Base-by-base conservation (phyloP, 2,329 filamentous ascomycete genomes). In the Onygena corvina region DNA sequence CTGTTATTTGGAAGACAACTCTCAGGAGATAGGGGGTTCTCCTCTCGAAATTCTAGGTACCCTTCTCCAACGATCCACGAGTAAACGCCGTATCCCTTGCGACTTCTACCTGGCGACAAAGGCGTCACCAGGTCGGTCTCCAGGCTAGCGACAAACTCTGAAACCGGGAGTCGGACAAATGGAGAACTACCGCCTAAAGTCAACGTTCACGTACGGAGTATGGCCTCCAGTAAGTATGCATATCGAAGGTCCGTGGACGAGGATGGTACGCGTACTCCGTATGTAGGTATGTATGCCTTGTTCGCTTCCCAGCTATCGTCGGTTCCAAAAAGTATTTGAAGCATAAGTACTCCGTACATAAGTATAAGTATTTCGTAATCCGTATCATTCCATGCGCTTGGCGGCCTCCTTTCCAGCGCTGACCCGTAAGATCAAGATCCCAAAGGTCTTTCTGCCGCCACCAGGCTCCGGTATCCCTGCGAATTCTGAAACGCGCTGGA, bases 391-490 rank as follows among this genome's bases (percentile, higher is more conserved):
- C 38, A 42, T 27, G 21, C 3, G 9, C 38, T 42, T 18, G 38
- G 38, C 20, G 4, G 7, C 36, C 38, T 42, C 38, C n/a, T n/a
- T 25, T 14, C n/a, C 3, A 8, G n/a, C 21, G 18, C 21, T 42
- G 36, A 42, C 21, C 27, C 38, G 38, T 42, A 25, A 11, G n/a
- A n/a, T n/a, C n/a, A 42, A 42, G 27, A 25, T n/a, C 9, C 36
- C 25, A 25, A 42, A 42, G 38, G 11, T 27, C 38, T 42, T 42
- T 23, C n/a, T n/a, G n/a, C 38, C 23, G 38, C 23, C 38, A 42
- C 38, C 12, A 23, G 21, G 38, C 38, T 42, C 38, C 38, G 38
- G 27, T 42, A 42, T 42, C 38, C 38, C 38, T 42, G 42, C 42
- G 25, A 29, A 46, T 31, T 23, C 42, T 46, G 42, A 46, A 46